A percentile compares a stretch with the other conserved stretches of the same genome.
Conservation (phyloP, 1,139 yeast genomes). For the Geotrichum candidum region DNA sequence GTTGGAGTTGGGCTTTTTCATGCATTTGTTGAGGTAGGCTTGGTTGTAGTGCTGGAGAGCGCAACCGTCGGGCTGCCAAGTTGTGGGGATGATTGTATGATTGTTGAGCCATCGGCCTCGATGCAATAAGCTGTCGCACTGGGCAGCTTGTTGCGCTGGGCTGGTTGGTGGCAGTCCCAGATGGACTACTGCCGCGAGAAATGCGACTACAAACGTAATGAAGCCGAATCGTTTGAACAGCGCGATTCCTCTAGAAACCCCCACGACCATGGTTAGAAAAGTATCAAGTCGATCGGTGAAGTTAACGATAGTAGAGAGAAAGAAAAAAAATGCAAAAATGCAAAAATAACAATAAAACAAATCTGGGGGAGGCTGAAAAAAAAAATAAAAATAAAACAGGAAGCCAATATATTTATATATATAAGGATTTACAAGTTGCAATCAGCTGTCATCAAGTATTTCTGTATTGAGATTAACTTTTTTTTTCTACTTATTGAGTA, state of each 20-base stretch:
- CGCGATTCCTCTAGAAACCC: not conserved
- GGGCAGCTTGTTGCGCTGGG: not conserved
- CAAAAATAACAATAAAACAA: too few relatives aligned
- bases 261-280: not conserved
- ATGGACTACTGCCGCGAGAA: not conserved
- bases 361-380: too few relatives aligned
- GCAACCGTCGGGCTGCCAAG: constrained; percentile 12
- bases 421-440: too few relatives aligned
- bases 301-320: too few relatives aligned
- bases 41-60: not conserved
- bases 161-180: not conserved
- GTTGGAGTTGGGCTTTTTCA: not conserved
- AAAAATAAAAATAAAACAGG: too few relatives aligned
- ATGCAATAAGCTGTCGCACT: not conserved
- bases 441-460: too few relatives aligned
- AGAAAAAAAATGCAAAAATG: too few relatives aligned
- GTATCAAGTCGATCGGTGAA: too few relatives aligned
- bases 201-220: not conserved
- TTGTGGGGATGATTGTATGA: not conserved
- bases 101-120: constrained; percentile 7
- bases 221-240: not conserved
- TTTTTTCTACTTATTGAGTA: too few relatives aligned
- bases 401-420: too few relatives aligned
- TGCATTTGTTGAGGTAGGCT: constrained; percentile 2
- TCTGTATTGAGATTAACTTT: too few relatives aligned